Percentiles rank a stretch among this genome's conserved stretches.
phyloP scores from a whole-genome alignment of 2,329 filamentous ascomycete species.

The Penicillium crustosum region DNA sequence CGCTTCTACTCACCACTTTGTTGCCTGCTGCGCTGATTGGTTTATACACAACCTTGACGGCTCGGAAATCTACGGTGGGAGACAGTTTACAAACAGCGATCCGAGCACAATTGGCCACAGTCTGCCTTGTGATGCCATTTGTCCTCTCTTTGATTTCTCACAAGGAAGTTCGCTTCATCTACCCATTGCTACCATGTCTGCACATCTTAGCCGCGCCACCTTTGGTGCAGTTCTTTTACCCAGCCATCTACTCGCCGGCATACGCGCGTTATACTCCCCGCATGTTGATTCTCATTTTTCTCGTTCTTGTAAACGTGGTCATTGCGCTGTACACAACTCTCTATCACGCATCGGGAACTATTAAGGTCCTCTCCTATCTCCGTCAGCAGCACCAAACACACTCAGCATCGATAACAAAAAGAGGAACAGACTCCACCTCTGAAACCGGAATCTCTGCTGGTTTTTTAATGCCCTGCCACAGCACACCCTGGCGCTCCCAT shows the following conservation, averaged over 20 bases:
- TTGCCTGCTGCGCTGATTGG: slow-evolving; percentile 73
- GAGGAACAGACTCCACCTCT: slow-evolving; percentile 10
- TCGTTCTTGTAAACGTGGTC: slow-evolving; percentile 66
- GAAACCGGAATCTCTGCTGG: slow-evolving; percentile 55
- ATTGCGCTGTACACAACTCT: slow-evolving; percentile 73
- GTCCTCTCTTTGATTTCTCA: slow-evolving; percentile 78
- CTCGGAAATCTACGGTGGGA: slow-evolving; percentile 32
- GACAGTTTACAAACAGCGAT: slow-evolving; percentile 38
- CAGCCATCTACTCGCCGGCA: slow-evolving; percentile 36
- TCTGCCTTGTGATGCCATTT: slow-evolving; percentile 60
- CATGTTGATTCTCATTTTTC: slow-evolving; percentile 52
- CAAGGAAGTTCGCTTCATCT: slow-evolving; percentile 97
- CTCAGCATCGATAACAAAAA: slow-evolving; percentile 41
- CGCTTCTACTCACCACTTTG: slow-evolving; percentile 78
- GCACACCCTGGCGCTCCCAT: slow-evolving; percentile 90
- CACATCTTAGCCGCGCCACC: slow-evolving; percentile 74
- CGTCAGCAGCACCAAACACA: slow-evolving; percentile 68
- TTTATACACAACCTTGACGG: slow-evolving; percentile 55
- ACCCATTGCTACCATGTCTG: slow-evolving; percentile 83
- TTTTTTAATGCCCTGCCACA: slow-evolving; percentile 95
- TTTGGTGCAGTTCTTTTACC: slow-evolving; percentile 64
- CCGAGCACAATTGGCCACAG: slow-evolving; percentile 57
- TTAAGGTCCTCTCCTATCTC: slow-evolving; percentile 72
- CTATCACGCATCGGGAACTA: slow-evolving; percentile 76
- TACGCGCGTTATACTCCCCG: slow-evolving; percentile 46